Base-by-base conservation (phyloP, 345 rosid genomes). In the Aethionema arabicum region DNA sequence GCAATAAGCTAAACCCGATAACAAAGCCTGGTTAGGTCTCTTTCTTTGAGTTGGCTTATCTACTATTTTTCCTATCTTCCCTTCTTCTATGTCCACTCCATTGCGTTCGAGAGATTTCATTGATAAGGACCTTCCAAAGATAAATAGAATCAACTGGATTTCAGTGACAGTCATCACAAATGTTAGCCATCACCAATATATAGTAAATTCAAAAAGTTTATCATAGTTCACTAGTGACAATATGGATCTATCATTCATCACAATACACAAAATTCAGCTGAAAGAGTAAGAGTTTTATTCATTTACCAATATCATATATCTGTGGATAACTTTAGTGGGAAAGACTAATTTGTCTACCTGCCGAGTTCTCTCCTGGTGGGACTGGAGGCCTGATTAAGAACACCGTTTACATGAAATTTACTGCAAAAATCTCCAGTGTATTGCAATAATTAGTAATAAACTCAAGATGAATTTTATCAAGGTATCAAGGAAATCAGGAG, bases 1-100 rank as follows among this genome's bases (percentile, higher is more conserved):
- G 80, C 99, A 90, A 63, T 93, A 93, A 35, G 99, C 96, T 65
- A 85, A 77, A 72, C 97, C 96, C 2, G 97, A 78, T 55, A 87
- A 65, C 70, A 93, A 79, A 61, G 97, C 96, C 74, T 83, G 85
- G 55, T 93, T 90, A 70, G 72, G 82, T 67, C 87, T 48, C 80
- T 69, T 82, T 59, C 71, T 47, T 58, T 56, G 82, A 73, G 52
- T 76, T 21, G 76, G 65, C 60, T 80, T 93, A 66, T 81, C 88
- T 73, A 71, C 75, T 36, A 79, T 70, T 56, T 85, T 87, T 33
- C 76, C 82, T 63, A 79, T 38, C 69, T 82, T 84, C 65, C 92
- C 97, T 70, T 52, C 92, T 85, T 93, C 99, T 77, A 90, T 67
- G 72, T 93, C 97, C 70, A 59, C 43, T 63, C 78, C 96, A 67